A percentile compares a stretch with the other conserved stretches of the same genome.
These are phyloP conservation scores for Tetrapisispora taiwanensis DNA, from an alignment of 805 yeast genomes.

Conservation along the genomic window DNA sequence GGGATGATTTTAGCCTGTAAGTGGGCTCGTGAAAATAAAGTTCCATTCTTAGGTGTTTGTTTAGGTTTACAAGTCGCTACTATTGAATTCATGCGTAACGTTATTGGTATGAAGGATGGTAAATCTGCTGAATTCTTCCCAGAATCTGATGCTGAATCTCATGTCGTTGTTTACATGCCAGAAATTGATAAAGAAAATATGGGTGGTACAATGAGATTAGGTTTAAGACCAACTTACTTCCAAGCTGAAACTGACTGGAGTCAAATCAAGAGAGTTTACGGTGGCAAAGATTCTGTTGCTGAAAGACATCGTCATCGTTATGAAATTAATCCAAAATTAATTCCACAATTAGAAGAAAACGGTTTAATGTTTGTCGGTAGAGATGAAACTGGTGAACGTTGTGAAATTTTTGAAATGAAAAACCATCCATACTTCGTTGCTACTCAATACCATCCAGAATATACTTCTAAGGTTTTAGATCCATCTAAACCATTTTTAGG, in stretches of 20 bases:
- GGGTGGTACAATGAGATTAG: constrained; percentile 99
- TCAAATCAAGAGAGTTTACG: constrained; percentile 67
- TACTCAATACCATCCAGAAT: constrained; percentile 98
- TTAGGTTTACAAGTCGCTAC: constrained; percentile 96
- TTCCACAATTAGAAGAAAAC: constrained; percentile 55
- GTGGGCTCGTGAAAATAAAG: constrained; percentile 93
- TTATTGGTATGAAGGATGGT: constrained; percentile 56
- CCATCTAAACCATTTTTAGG: constrained; percentile 97
- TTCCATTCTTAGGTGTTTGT: constrained; percentile 95
- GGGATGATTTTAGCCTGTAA: constrained; percentile 96
- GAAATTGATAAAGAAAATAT: constrained; percentile 90
- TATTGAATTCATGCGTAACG: constrained; percentile 80
- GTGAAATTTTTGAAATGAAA: constrained; percentile 84
- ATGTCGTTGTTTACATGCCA: constrained; percentile 92
- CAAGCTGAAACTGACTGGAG: constrained; percentile 56
- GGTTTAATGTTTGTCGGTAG: constrained; percentile 89
- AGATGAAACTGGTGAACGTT: constrained; percentile 82
- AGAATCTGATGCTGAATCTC: constrained; percentile 45
- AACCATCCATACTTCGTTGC: constrained; percentile 88
- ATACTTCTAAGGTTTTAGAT: constrained; percentile 88
- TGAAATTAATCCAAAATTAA: constrained; percentile 84
- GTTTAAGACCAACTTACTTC: constrained; percentile 83
- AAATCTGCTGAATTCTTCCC: constrained; percentile 77
- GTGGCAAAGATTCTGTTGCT: constrained; percentile 51
- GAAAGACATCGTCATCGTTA: constrained; percentile 99